Evolutionary conservation across 1,139 yeast genomes (phyloP), one percentile per base, ranked within the genome.

Genomic region (Blastobotrys proliferans): DNA sequence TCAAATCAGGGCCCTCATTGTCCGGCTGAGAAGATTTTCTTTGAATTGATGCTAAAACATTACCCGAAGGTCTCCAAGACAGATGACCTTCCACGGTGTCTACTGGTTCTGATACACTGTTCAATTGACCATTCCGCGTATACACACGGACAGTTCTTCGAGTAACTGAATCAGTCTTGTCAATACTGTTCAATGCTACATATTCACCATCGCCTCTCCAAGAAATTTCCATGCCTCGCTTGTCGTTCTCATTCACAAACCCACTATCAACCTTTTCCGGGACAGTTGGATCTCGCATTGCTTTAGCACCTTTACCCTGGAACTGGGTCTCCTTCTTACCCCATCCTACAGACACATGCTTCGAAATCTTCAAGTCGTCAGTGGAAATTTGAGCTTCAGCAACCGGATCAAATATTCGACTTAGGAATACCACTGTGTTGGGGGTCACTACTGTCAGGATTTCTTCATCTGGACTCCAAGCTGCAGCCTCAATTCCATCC

Each of bases 321-420:
- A 94, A 94, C 64, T 94, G 99, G 0, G 99, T 94, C 63, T 92
- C 98, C 51, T 83, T 81, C 54, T 84, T 85, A 57, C 99, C 99
- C 99, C 99, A 94, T 16, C 99, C 99, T 29, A 92, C 97, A 17
- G 94, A 83, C 26, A 94, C 97, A 58, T 92, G 96, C 54, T 82
- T 83, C 2, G 90, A 80, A 43, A 79, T 74, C 31, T 77, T 67
- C 40, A 88, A 70, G 60, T 92, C 97, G 13, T 74, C 74, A 1
- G 76, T 69, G 40, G 75, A 69, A 48, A 90, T 66, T 18, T 61
- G 56, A 41, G 73, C 70, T 57, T 92, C 97, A 10, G 78, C 68
- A 21, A 92, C 73, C 4, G 94, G 88, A 53, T 92, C 97, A 52
- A 90, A 83, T 31, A 75, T 68, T 52, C 95, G 72, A 26, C 94